These are phyloP conservation scores for Delphinella strobiligena DNA, from an alignment of 2,329 filamentous ascomycete genomes.

Conservation along the genomic window DNA sequence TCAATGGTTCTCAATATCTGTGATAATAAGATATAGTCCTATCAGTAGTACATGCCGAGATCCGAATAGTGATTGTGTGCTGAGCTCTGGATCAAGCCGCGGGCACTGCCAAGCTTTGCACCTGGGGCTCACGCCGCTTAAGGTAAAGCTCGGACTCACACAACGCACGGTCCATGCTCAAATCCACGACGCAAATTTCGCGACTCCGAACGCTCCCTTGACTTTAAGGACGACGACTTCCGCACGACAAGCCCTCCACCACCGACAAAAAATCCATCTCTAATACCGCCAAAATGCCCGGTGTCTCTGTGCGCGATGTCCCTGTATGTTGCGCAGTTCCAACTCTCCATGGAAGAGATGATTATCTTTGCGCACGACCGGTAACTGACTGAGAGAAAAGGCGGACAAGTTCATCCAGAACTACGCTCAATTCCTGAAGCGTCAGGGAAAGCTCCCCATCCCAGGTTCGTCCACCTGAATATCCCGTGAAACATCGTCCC, in stretches of 20 bases:
- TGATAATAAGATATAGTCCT: too few relatives aligned
- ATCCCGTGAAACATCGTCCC: too few relatives aligned
- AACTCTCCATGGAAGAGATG: neutral
- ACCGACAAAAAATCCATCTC: slow-evolving; percentile 9
- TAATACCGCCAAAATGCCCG: slow-evolving; percentile 61
- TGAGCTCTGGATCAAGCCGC: too few relatives aligned
- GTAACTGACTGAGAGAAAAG: slow-evolving; percentile 28
- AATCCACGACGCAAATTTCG: neutral
- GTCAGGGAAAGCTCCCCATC: slow-evolving; percentile 84
- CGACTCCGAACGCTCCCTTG: neutral
- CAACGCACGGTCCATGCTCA: neutral
- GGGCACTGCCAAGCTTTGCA: too few relatives aligned
- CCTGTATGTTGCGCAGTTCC: slow-evolving; percentile 48
- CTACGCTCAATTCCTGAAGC: slow-evolving; percentile 84
- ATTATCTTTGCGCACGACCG: neutral
- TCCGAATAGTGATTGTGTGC: too few relatives aligned
- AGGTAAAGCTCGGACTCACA: neutral
- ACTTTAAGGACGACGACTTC: neutral
- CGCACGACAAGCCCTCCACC: slow-evolving; percentile 1
- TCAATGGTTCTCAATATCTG: too few relatives aligned
- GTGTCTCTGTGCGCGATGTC: slow-evolving; percentile 74
- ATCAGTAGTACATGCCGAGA: too few relatives aligned
- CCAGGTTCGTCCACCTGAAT: slow-evolving; percentile 57
- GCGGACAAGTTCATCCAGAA: slow-evolving; percentile 81
- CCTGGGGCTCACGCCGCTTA: too few relatives aligned